These are phyloP conservation scores for Hydrangea macrophylla DNA, from an alignment of 148 eudicot genomes.

Conservation along the genomic window DNA sequence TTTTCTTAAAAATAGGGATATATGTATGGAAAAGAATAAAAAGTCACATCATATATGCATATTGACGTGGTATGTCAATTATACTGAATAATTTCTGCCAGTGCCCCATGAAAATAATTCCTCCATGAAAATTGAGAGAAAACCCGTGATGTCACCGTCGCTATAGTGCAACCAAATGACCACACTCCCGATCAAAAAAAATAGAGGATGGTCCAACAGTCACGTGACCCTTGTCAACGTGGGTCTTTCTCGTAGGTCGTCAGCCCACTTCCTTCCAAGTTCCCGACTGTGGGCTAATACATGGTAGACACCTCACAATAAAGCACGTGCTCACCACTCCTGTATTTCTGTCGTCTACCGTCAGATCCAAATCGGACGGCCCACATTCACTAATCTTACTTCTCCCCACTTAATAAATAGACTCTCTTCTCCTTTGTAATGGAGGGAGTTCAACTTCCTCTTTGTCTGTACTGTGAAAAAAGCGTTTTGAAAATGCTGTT, in stretches of 20 bases:
- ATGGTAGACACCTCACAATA: neutral
- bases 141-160: too few relatives aligned
- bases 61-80: too few relatives aligned
- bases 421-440: neutral
- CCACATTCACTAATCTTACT: neutral
- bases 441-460: too few relatives aligned
- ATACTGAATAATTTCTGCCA: too few relatives aligned
- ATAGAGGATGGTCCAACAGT: neutral
- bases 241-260: neutral
- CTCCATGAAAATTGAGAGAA: too few relatives aligned
- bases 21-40: too few relatives aligned
- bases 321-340: neutral
- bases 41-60: too few relatives aligned
- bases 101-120: too few relatives aligned
- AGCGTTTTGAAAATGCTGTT: constrained; percentile 18
- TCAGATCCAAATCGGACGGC: neutral
- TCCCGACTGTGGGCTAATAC: neutral
- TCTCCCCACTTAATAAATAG: neutral
- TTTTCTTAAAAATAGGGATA: too few relatives aligned
- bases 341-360: neutral
- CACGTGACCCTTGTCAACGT: neutral
- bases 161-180: neutral
- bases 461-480: neutral
- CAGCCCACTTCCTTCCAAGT: too few relatives aligned
- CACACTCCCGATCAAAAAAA: neutral